Evolutionary conservation across 2,329 filamentous ascomycete species (phyloP), one percentile per base, ranked within the genome.

Genomic region (Fusarium proliferatum): DNA sequence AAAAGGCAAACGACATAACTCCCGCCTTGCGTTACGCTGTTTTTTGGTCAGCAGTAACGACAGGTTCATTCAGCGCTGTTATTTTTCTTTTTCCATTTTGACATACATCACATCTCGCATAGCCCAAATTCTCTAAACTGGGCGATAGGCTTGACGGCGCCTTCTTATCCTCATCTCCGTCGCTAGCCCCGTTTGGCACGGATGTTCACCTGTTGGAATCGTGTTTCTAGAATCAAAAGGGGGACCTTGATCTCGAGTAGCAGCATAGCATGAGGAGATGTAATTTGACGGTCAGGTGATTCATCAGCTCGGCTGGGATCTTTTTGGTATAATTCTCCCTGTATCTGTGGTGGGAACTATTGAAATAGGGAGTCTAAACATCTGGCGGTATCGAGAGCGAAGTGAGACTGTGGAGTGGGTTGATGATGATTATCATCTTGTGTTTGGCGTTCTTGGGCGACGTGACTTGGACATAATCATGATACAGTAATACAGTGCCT

Each of bases 401-500:
- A 28, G 33, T 28, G 48, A 57, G 46, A 59, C 61, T 49, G 57
- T 15, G 51, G 61, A 41, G 42, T 41, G 41, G 30, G 16, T 23
- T 51, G 48, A 59, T 57, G 39, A 53, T 64, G 59, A 41, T 36
- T 59, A 28, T 65, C 56, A 64, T 55, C 23, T 42, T 61, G 55
- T 33, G 30, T 41, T 59, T 56, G 65, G 76, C 67, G 66, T 66
- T 74, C 43, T 26, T 49, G 34, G 53, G 57, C 60, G 62, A 65
- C 53, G 52, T 51, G 41, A 39, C 46, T 77, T 71, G 67, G 66
- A 71, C 69, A 62, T 75, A 70, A 66, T 71, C 48, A 76, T 48
- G 76, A 67, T 39, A 64, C 75, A 75, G 58, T 77, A 75, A 74
- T 75, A 49, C 55, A 76, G 53, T 65, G 56, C 64, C 60, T 60